These are phyloP conservation scores for Nemania sp. DNA, from an alignment of 2,329 filamentous ascomycete species.

Conservation along the genomic window DNA sequence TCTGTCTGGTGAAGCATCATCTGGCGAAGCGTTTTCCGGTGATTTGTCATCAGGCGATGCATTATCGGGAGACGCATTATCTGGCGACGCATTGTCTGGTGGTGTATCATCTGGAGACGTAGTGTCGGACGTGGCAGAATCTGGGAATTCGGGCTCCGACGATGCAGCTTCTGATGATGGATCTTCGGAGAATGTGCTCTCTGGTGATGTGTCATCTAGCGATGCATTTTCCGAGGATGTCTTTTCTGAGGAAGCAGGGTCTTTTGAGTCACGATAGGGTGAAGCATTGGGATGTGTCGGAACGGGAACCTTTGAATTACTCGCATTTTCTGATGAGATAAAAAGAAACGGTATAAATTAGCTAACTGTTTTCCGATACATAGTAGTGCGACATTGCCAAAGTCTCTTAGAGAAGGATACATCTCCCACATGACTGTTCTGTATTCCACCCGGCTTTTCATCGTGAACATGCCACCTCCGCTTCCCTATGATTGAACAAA, in stretches of 20 bases:
- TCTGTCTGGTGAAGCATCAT: not conserved
- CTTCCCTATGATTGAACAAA: not conserved
- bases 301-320: not conserved
- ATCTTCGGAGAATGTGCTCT: not conserved
- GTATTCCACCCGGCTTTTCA: not conserved
- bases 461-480: not conserved
- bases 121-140: too few species aligned
- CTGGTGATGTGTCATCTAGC: not conserved
- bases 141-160: too few species aligned
- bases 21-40: not conserved
- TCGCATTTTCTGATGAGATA: conserved; percentile 6
- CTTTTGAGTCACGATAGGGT: not conserved
- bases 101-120: not conserved
- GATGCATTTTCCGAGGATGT: too few species aligned
- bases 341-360: conserved; percentile 10
- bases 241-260: too few species aligned
- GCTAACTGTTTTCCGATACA: conserved; percentile 14
- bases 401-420: not conserved
- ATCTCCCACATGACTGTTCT: conserved; percentile 5
- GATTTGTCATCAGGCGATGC: not conserved
- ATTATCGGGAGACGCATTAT: not conserved
- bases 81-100: not conserved
- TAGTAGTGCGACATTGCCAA: not conserved
- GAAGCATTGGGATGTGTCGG: not conserved
- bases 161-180: too few species aligned